These are phyloP conservation scores for Heterobasidion parviporum DNA, from an alignment of 1,284 basidiomycete genomes.

Conservation along the genomic window DNA sequence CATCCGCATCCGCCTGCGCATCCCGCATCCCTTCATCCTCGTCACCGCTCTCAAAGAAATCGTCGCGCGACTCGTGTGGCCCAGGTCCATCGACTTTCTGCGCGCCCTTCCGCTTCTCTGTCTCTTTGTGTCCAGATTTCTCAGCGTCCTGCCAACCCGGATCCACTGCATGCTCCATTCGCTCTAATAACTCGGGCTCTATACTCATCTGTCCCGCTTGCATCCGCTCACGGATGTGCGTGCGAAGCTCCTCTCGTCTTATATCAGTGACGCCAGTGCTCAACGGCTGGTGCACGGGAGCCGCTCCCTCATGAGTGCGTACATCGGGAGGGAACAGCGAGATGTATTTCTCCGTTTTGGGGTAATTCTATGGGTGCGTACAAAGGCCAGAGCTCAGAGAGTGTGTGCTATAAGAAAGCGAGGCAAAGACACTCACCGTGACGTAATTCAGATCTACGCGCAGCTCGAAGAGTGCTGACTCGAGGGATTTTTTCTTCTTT, in stretches of 20 bases:
- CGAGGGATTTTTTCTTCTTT: conserved; percentile 30
- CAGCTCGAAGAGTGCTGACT: conserved; percentile 45
- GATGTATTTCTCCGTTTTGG: conserved; percentile 79
- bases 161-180: neutral
- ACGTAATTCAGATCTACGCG: conserved; percentile 83
- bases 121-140: neutral
- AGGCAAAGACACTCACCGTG: conserved; percentile 39
- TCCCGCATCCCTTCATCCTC: neutral
- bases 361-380: conserved; percentile 54
- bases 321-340: conserved; percentile 73
- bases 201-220: conserved; percentile 42
- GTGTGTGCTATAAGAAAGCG: neutral
- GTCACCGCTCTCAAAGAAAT: neutral
- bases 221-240: conserved; percentile 60
- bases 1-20: neutral
- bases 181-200: conserved; percentile 49
- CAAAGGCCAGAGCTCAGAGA: neutral
- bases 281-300: conserved; percentile 6
- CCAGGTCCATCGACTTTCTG: neutral
- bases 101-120: neutral
- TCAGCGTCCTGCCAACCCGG: neutral
- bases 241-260: conserved; percentile 55
- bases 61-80: neutral
- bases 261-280: conserved; percentile 27
- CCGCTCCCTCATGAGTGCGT: conserved; percentile 26